These are phyloP conservation scores for Euphorbia lathyris DNA, from an alignment of 345 rosid species.

Conservation along the genomic window DNA sequence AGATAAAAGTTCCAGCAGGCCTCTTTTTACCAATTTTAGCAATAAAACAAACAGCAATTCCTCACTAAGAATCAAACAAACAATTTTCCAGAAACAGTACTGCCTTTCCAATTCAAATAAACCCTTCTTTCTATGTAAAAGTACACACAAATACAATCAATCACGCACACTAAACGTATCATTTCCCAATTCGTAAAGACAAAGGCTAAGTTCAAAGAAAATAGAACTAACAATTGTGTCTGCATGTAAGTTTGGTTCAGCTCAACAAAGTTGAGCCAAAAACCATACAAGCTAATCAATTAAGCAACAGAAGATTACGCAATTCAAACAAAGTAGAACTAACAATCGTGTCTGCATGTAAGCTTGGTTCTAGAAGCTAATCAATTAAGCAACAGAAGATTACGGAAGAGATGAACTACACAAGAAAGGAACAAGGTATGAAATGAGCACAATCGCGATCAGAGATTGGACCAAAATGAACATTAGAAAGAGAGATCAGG, in stretches of 20 bases:
- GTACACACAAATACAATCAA: no score
- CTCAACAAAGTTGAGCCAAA: background rate
- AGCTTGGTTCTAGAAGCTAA: conserved; percentile 3
- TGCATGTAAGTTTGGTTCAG: background rate
- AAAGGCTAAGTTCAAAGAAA: background rate
- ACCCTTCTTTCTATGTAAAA: no score
- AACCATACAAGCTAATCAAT: background rate
- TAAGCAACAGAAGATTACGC: no score
- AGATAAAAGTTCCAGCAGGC: background rate
- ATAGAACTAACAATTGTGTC: no score
- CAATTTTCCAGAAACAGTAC: background rate
- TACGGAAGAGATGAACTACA: background rate
- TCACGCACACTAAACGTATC: no score
- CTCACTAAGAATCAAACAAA: background rate
- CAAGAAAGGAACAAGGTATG: background rate
- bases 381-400: background rate
- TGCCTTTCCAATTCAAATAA: background rate
- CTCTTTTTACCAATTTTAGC: background rate
- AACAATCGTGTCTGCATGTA: no score
- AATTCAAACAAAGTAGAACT: no score
- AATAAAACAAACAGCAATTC: background rate
- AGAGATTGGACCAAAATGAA: background rate
- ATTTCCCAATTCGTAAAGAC: background rate
- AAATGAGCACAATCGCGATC: background rate
- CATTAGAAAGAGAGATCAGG: background rate